phyloP scores from a whole-genome alignment of 225 moss, liverwort and hornwort genomes.

The Climacium dendroides region DNA sequence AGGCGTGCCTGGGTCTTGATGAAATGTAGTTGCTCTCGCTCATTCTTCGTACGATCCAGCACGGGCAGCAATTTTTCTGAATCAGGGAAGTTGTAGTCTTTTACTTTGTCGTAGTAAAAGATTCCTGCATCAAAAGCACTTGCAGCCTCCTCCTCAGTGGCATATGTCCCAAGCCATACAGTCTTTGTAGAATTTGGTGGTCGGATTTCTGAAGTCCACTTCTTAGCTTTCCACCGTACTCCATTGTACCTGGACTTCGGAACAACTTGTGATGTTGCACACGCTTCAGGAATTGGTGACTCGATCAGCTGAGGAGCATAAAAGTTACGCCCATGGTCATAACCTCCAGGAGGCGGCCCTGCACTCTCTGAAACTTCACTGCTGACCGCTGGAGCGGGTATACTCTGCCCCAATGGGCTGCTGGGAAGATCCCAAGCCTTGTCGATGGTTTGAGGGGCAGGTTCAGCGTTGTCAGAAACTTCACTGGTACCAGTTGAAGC shows the following conservation, averaged over 20 bases:
- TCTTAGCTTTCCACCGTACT: conserved; percentile 34
- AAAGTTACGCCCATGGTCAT: background rate
- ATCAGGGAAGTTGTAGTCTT: conserved; percentile 30
- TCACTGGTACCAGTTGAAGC: background rate
- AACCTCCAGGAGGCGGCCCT: background rate
- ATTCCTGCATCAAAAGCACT: conserved; percentile 46
- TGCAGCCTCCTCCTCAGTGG: conserved; percentile 47
- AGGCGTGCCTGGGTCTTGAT: conserved; percentile 50
- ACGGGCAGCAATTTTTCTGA: conserved; percentile 12
- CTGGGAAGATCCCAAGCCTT: background rate
- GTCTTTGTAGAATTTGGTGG: conserved; percentile 28
- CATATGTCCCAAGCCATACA: conserved; percentile 45
- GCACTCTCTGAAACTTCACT: conserved; percentile 20
- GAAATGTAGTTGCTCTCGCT: background rate
- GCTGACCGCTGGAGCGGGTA: conserved; percentile 1
- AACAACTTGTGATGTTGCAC: background rate
- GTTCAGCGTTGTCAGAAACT: conserved; percentile 7
- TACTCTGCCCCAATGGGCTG: background rate
- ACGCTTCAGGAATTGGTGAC: conserved; percentile 8
- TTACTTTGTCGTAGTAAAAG: conserved; percentile 20
- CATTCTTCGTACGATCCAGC: background rate
- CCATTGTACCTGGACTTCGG: conserved; percentile 20
- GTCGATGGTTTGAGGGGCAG: background rate
- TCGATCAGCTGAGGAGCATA: background rate
- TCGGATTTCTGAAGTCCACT: conserved; percentile 46